A percentile compares a stretch with the other conserved stretches of the same genome.
Evolutionary conservation across 495 filamentous ascomycete genomes (phyloP).

Genomic region (Daldinia loculata): DNA sequence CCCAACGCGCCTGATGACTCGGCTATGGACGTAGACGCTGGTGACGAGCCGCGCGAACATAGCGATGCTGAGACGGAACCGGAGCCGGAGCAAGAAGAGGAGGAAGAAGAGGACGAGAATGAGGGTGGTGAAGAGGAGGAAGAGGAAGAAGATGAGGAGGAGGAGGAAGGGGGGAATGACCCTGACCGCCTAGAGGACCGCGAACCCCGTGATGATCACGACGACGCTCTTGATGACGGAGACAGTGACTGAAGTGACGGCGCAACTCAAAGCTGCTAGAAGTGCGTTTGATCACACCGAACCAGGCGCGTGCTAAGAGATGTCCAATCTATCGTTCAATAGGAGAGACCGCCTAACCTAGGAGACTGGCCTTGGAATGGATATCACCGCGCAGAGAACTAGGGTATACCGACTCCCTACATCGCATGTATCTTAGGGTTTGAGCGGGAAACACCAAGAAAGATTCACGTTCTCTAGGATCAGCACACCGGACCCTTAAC

Average conservation of each 20-base stretch:
- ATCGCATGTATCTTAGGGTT: not conserved
- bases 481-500: not conserved
- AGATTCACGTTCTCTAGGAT: not conserved
- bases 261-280: not conserved
- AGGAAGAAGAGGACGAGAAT: conserved; percentile 64
- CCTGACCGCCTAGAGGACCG: conserved; percentile 9
- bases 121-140: conserved; percentile 57
- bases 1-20: conserved; percentile 43
- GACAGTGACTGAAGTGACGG: conserved; percentile 57
- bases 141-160: conserved; percentile 56
- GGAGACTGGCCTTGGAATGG: not conserved
- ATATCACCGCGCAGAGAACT: not conserved
- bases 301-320: not conserved
- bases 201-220: conserved; percentile 57
- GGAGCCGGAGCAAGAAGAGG: conserved; percentile 62
- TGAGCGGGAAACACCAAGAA: not conserved
- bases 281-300: not conserved
- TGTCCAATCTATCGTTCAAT: not conserved
- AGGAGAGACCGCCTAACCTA: not conserved
- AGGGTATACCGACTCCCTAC: not conserved
- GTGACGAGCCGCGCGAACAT: conserved; percentile 50
- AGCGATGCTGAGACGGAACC: conserved; percentile 62
- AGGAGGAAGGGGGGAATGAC: conserved; percentile 52
- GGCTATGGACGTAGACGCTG: conserved; percentile 50
- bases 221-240: conserved; percentile 72